Evolutionary conservation across 139 green algal genomes (phyloP).

Genomic region (Prasinococcaceae sp.): DNA sequence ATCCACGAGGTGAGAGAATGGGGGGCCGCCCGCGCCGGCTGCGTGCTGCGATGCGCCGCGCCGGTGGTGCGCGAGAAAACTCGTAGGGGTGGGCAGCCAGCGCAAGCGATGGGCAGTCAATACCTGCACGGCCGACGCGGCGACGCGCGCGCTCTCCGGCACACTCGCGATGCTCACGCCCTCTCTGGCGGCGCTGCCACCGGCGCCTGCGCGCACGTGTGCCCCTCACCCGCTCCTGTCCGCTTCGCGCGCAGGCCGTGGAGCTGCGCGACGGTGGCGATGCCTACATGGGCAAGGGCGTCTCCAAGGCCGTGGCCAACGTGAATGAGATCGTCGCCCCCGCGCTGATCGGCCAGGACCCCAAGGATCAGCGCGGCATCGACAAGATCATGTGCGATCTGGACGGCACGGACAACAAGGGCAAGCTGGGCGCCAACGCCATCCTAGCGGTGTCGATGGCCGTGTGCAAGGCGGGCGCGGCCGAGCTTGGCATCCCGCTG

Average conservation of each 20-base stretch:
- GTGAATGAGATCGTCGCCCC: constrained; percentile 88
- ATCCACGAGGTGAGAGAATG: too few species aligned
- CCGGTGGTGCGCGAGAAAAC: background rate
- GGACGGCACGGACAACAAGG: constrained; percentile 95
- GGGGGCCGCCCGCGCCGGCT: background rate
- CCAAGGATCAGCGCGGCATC: constrained; percentile 69
- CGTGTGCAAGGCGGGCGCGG: constrained; percentile 77
- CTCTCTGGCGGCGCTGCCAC: too few species aligned
- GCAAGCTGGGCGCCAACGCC: constrained; percentile 91
- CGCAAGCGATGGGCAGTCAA: too few species aligned
- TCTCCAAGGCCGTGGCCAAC: constrained; percentile 85
- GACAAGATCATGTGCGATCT: constrained; percentile 88
- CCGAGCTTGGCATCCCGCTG: constrained; percentile 84
- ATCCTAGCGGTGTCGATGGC: constrained; percentile 97
- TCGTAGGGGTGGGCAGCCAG: background rate
- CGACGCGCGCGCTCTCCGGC: too few species aligned
- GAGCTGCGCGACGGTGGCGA: constrained; percentile 90
- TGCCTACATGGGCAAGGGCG: constrained; percentile 75
- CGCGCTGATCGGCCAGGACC: constrained; percentile 72
- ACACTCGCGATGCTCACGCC: too few species aligned
- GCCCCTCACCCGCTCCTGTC: too few species aligned
- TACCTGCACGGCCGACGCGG: too few species aligned
- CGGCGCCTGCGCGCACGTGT: too few species aligned
- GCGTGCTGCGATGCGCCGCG: too few species aligned
- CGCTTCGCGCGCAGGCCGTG: too few species aligned